Evolutionary conservation across 2,329 filamentous ascomycete genomes (phyloP), one percentile per base, ranked within the genome.

Genomic region (Immersiporthe knoxdaviesiana): DNA sequence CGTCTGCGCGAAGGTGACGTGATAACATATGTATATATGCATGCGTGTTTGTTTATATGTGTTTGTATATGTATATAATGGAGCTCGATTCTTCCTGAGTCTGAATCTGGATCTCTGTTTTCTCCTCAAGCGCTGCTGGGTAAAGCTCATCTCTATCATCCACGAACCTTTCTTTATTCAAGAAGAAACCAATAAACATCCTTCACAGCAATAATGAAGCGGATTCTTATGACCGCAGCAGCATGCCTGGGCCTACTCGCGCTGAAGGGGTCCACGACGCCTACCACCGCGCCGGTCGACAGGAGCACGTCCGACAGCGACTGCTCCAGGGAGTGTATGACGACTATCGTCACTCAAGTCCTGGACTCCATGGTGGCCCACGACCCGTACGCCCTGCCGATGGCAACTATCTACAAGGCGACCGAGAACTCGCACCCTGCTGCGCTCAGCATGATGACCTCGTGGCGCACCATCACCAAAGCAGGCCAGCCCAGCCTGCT

Each of bases 401-500:
- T 68, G 50, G 66, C 66, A 21, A 18, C 66, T 10, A 35, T 47
- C 30, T 68, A 68, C 47, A 37, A 68, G 52, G 66, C 66, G 14
- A 68, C 66, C 37, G 66, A 69, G 11, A 69, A 69, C 37, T 74
- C 72, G 30, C 72, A 73, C 66, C 72, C 72, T 16, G 72, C 72
- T 64, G 72, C 72, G 12, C 70, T 74, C 41, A 65, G 68, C 65
- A 72, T 72, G 72, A 73, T 73, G 72, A 73, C 72, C 2, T 24
- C 47, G 16, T 74, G 72, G 72, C 72, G 72, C 64, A 73, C 72
- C 35, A 58, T 74, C 50, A 70, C 67, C 52, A 68, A 70, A 52
- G 72, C 72, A 4, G 72, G 70, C 58, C 44, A 70, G 11, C 72
- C 72, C 47, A 71, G 65, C 64, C 70, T 74, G 24, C 59, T 69